Percentiles rank a stretch among this genome's conserved stretches.
phyloP scores from a whole-genome alignment of 2,329 filamentous ascomycete species.

The Cladophialophora carrionii region DNA sequence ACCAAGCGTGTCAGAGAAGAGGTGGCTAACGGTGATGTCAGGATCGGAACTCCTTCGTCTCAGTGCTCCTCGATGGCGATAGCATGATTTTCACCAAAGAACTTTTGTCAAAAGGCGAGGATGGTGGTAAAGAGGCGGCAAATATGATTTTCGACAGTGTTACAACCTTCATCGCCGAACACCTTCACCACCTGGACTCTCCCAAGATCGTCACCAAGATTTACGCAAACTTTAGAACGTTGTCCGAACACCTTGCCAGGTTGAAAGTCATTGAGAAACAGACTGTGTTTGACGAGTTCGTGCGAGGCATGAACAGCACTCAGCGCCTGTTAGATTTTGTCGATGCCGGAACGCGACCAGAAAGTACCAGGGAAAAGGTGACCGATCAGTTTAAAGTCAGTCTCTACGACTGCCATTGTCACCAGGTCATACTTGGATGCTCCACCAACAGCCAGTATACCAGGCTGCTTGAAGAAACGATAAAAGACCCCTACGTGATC shows the following conservation, averaged over 20 bases:
- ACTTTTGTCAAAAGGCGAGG: slow-evolving; percentile 54
- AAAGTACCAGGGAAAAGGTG: slow-evolving; percentile 54
- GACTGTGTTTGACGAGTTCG: slow-evolving; percentile 55
- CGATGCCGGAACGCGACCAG: slow-evolving; percentile 52
- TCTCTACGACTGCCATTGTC: slow-evolving; percentile 62
- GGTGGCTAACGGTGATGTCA: slow-evolving; percentile 37
- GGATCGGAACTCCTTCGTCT: slow-evolving; percentile 59
- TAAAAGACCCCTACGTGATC: slow-evolving; percentile 50
- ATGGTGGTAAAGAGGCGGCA: slow-evolving; percentile 59
- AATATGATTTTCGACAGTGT: slow-evolving; percentile 52
- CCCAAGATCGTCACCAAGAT: slow-evolving; percentile 57
- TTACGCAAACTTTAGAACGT: slow-evolving; percentile 58
- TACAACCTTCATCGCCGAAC: slow-evolving; percentile 48
- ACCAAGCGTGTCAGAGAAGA: slow-evolving; percentile 4
- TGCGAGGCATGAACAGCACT: slow-evolving; percentile 59
- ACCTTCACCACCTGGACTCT: slow-evolving; percentile 48
- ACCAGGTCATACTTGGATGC: slow-evolving; percentile 63
- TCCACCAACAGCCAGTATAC: slow-evolving; percentile 61
- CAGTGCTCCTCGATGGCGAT: slow-evolving; percentile 60
- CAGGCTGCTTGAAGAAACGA: slow-evolving; percentile 55
- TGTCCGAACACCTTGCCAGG: slow-evolving; percentile 54
- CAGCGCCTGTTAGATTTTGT: slow-evolving; percentile 57
- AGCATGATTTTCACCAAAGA: slow-evolving; percentile 60
- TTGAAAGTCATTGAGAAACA: slow-evolving; percentile 51
- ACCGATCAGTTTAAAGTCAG: slow-evolving; percentile 55